Base-by-base conservation (phyloP, 345 rosid species). In the Brassica rapa region DNA sequence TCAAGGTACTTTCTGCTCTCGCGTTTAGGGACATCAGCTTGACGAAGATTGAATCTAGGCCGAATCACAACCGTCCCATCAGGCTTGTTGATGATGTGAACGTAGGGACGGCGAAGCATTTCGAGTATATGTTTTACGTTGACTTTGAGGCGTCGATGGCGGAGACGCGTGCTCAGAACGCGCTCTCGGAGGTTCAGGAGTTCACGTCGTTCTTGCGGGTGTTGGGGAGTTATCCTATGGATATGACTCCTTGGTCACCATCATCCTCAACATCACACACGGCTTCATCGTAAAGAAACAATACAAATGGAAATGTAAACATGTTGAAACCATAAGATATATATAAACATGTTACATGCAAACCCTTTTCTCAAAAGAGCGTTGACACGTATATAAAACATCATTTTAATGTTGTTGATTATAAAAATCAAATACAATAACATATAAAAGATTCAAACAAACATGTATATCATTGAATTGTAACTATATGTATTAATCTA, bases 101-200 rank as follows among this genome's bases (percentile, higher is more conserved):
- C 62, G 88, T 86, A 0, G 99, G 98, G 11, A 95, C 96, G 1
- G 99, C 98, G 4, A 93, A 95, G 85, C 94, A 91, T 72, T 95
- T 95, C 68, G 98, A 95, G 90, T 95, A 95, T 55, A 76, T 93
- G 94, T 95, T 95, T 33, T 93, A 95, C 53, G 81, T 95, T 2
- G 99, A 95, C 74, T 95, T 95, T 37, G 98, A 95, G 73, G 99
- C 99, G 1, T 93, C 98, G 0, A 91, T 95, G 97, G 99, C 98
- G 24, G 98, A 94, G 30, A 78, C 85, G 6, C 86, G 97, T 56
- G 98, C 98, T 4, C 98, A 94, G 72, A 92, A 94, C 74, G 98
- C 98, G 10, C 84, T 94, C 77, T 89, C 98, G 2, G 98, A 94
- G 83, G 97, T 94, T 43, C 98, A 89, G 68, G 98, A 94, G 80